Percentiles rank a stretch among this genome's conserved stretches.
phyloP scores from a whole-genome alignment of 257 asterid genomes.

The Solanum etuberosum region DNA sequence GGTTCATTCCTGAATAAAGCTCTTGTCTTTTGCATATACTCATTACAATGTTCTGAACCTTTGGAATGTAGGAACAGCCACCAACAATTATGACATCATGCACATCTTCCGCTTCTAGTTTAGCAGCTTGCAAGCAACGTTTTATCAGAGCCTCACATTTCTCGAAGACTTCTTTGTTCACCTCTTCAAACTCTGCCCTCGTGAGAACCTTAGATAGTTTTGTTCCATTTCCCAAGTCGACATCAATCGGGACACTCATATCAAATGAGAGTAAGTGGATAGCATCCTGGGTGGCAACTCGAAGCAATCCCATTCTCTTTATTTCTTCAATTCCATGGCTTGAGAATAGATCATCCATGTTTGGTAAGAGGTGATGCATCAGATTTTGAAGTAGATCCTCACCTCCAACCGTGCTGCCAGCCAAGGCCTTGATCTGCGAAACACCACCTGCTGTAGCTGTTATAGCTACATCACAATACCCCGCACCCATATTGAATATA shows the following conservation, averaged over 20 bases:
- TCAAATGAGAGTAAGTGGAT: conserved; percentile 55
- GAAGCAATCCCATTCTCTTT: conserved; percentile 53
- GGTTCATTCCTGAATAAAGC: conserved; percentile 39
- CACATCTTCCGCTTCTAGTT: conserved; percentile 36
- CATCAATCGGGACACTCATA: conserved; percentile 26
- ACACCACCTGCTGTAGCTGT: conserved; percentile 84
- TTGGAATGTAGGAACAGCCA: conserved; percentile 73
- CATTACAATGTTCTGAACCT: conserved; percentile 18
- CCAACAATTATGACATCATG: conserved; percentile 67
- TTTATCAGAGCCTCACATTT: conserved; percentile 43
- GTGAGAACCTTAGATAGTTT: conserved; percentile 38
- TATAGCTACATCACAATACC: conserved; percentile 77
- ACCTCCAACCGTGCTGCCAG: conserved; percentile 63
- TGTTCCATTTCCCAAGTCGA: conserved; percentile 47
- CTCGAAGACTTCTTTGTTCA: conserved; percentile 42
- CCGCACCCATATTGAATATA: conserved; percentile 87
- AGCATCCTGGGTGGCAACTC: conserved; percentile 72
- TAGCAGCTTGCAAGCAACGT: conserved; percentile 48
- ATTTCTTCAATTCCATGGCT: conserved; percentile 55
- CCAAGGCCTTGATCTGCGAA: conserved; percentile 65
- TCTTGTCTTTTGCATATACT: conserved; percentile 30
- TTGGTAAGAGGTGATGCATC: conserved; percentile 51
- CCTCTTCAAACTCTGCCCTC: conserved; percentile 48
- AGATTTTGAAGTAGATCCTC: conserved; percentile 68
- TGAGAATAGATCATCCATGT: conserved; percentile 47